Conservation (phyloP, 306 rosid species). For the Casuarina glauca region DNA sequence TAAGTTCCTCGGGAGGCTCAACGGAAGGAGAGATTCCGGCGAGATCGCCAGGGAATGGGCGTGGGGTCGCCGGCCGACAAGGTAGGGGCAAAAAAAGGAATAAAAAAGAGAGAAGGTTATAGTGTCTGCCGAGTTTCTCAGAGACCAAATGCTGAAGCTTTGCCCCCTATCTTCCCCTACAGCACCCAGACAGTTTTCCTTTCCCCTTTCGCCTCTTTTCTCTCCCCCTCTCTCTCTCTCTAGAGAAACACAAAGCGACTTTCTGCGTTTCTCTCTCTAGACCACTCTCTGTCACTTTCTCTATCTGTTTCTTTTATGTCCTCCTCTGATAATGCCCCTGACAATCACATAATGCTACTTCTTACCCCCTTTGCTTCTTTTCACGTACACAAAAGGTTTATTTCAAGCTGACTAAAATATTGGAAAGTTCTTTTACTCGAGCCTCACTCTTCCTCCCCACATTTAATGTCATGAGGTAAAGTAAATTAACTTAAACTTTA, state of each 20-base stretch:
- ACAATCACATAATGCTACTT: constrained; percentile 5
- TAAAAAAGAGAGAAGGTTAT: constrained; percentile 16
- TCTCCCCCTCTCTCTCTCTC: constrained; percentile 17
- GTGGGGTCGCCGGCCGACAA: not conserved
- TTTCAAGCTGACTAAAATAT: too few relatives aligned
- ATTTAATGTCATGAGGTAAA: too few relatives aligned
- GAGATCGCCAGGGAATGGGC: constrained; percentile 13
- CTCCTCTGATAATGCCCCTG: not conserved
- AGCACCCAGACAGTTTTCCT: constrained; percentile 38
- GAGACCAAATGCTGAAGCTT: constrained; percentile 57
- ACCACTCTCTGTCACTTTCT: not conserved
- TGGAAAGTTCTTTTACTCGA: too few relatives aligned
- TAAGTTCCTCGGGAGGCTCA: constrained; percentile 1
- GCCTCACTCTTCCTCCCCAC: too few relatives aligned
- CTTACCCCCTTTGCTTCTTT: not conserved
- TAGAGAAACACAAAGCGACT: not conserved
- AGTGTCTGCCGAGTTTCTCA: constrained; percentile 36
- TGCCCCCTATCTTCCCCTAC: constrained; percentile 60
- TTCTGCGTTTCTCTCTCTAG: constrained; percentile 1
- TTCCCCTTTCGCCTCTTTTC: constrained; percentile 9
- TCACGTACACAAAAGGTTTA: too few relatives aligned
- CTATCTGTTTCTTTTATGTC: not conserved
- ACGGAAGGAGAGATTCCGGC: constrained; percentile 24
- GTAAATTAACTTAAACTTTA: too few relatives aligned
- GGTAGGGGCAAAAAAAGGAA: constrained; percentile 24